A percentile compares a stretch with the other conserved stretches of the same genome.
Conservation (phyloP, 75 land plant genomes). For the Pinus taeda region DNA sequence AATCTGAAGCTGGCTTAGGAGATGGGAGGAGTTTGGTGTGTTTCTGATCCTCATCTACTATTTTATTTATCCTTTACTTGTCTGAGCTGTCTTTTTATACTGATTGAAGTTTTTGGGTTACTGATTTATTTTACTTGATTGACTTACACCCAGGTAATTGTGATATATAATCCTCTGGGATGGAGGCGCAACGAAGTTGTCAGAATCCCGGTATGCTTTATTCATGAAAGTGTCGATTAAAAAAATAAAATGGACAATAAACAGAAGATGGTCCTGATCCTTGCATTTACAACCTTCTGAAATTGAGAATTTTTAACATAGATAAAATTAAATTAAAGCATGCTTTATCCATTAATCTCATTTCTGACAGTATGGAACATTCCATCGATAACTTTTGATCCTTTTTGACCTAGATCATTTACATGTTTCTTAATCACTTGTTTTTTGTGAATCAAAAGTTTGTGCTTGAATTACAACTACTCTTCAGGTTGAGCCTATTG, state of each 20-base stretch:
- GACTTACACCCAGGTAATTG: constrained; percentile 38
- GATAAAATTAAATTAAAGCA: neutral
- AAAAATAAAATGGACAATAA: neutral
- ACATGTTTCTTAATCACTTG: neutral
- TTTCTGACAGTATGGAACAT: neutral
- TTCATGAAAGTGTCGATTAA: neutral
- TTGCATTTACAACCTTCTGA: neutral
- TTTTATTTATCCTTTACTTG: neutral
- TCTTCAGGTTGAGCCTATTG: neutral
- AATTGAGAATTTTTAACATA: neutral
- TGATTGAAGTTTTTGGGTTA: neutral
- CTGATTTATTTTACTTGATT: neutral
- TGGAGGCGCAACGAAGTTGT: constrained; percentile 63
- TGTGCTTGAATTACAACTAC: neutral
- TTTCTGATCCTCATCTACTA: neutral
- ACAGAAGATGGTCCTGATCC: neutral
- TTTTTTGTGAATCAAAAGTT: neutral
- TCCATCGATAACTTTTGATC: neutral
- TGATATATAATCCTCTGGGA: constrained; percentile 66
- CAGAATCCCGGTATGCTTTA: constrained; percentile 54
- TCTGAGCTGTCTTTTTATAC: neutral
- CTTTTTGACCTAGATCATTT: neutral
- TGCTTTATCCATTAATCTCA: neutral
- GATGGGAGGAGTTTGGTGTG: constrained; percentile 57
- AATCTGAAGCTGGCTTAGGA: constrained; percentile 42